Evolutionary conservation across 176 grass and related monocot genomes (phyloP).

Genomic region (Oryza officinalis): DNA sequence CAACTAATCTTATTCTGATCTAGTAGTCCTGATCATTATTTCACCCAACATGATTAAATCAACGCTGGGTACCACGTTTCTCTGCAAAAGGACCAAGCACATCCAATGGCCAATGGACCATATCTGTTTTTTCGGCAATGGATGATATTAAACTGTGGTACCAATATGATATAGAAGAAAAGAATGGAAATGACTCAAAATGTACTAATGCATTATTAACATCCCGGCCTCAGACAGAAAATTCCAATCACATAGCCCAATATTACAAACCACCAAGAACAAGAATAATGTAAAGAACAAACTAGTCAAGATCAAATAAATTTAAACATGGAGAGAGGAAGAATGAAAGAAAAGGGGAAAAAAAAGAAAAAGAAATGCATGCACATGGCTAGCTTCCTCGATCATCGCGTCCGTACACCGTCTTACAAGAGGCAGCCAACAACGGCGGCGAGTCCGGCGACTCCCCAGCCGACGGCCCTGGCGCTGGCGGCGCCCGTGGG

Average conservation of each 20-base stretch:
- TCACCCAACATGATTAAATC: constrained; percentile 41
- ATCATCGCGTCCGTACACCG: neutral
- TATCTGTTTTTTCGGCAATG: neutral
- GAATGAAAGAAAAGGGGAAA: neutral
- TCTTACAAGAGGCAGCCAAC: constrained; percentile 50
- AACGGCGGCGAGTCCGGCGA: constrained; percentile 31
- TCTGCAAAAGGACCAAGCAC: neutral
- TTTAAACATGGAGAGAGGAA: neutral
- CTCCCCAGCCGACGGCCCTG: constrained; percentile 36
- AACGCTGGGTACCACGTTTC: constrained; percentile 4
- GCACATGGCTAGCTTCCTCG: constrained; percentile 1
- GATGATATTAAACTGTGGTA: neutral
- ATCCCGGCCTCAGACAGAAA: constrained; percentile 29
- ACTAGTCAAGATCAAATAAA: constrained; percentile 15
- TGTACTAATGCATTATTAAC: constrained; percentile 32
- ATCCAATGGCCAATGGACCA: neutral
- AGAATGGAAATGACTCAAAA: neutral
- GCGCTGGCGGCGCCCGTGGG: constrained; percentile 24
- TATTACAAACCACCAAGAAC: constrained; percentile 29
- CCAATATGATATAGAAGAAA: neutral
- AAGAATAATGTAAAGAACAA: constrained; percentile 29
- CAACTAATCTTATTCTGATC: neutral
- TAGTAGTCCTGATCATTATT: neutral
- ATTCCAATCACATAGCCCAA: constrained; percentile 33
- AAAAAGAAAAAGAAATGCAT: neutral